Evolutionary conservation across 345 rosid genomes (phyloP).

Genomic region (Ceriops zippeliana): DNA sequence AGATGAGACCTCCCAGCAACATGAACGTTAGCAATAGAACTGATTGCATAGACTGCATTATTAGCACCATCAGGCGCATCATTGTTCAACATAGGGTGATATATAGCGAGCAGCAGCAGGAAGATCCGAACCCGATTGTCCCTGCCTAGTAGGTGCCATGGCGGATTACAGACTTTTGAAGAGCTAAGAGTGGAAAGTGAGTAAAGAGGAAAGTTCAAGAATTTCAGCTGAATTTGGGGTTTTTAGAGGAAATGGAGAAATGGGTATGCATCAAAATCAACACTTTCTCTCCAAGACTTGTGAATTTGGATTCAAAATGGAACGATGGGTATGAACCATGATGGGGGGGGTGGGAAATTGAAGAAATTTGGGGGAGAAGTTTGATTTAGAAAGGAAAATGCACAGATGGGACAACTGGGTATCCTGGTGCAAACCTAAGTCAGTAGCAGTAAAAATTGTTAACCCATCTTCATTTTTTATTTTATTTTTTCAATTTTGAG

Average conservation of each 20-base stretch:
- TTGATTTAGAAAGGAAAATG: background rate
- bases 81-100: conserved; percentile 79
- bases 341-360: background rate
- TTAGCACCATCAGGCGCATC: conserved; percentile 74
- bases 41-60: conserved; percentile 65
- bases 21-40: conserved; percentile 77
- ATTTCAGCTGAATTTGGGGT: conserved; percentile 2
- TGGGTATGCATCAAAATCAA: conserved; percentile 7
- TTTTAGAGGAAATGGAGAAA: background rate
- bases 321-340: background rate
- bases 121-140: conserved; percentile 74
- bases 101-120: conserved; percentile 79
- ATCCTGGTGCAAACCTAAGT: background rate
- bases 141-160: conserved; percentile 61
- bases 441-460: background rate
- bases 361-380: background rate
- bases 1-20: conserved; percentile 80
- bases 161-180: conserved; percentile 43
- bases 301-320: conserved; percentile 3
- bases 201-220: conserved; percentile 41
- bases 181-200: conserved; percentile 74
- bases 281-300: background rate
- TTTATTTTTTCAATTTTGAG: background rate
- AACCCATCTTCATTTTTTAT: no score
- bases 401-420: background rate